A percentile compares a stretch with the other conserved stretches of the same genome.
phyloP scores from a whole-genome alignment of 1,139 yeast genomes.

The Yamadazyma epiphylla region DNA sequence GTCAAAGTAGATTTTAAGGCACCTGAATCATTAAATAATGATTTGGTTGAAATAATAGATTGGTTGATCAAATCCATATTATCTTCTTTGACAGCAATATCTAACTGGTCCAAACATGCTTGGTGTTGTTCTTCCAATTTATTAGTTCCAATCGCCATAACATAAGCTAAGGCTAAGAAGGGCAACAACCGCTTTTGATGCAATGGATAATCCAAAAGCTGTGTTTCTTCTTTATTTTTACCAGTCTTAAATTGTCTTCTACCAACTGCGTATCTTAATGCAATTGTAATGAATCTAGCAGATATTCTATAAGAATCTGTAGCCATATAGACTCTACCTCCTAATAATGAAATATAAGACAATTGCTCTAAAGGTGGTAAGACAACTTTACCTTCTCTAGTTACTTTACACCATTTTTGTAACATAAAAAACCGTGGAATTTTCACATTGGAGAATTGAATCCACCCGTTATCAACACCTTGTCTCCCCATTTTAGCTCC shows the following conservation, averaged over 20 bases:
- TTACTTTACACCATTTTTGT: slow-evolving; percentile 45
- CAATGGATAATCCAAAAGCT: slow-evolving; percentile 44
- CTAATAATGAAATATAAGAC: slow-evolving; percentile 43
- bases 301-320: slow-evolving; percentile 41
- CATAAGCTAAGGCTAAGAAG: slow-evolving; percentile 42
- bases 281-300: slow-evolving; percentile 41
- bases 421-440: slow-evolving; percentile 47
- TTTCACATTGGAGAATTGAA: slow-evolving; percentile 42
- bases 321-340: slow-evolving; percentile 46
- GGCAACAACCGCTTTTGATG: slow-evolving; percentile 47
- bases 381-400: slow-evolving; percentile 35
- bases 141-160: slow-evolving; percentile 37
- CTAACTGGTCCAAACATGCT: slow-evolving; percentile 27
- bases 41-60: slow-evolving; percentile 34
- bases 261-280: slow-evolving; percentile 43
- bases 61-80: slow-evolving; percentile 29
- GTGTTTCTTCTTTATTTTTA: slow-evolving; percentile 27
- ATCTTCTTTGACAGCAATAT: slow-evolving; percentile 31
- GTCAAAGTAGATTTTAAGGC: slow-evolving; percentile 44
- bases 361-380: slow-evolving; percentile 47
- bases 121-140: slow-evolving; percentile 31
- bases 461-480: slow-evolving; percentile 50
- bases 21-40: slow-evolving; percentile 43
- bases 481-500: slow-evolving; percentile 51
- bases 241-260: slow-evolving; percentile 41